Percentiles rank a stretch among this genome's conserved stretches.
These are phyloP conservation scores for Mucor sp. DNA, from an alignment of 371 early-diverging fungal species.

Conservation along the genomic window DNA sequence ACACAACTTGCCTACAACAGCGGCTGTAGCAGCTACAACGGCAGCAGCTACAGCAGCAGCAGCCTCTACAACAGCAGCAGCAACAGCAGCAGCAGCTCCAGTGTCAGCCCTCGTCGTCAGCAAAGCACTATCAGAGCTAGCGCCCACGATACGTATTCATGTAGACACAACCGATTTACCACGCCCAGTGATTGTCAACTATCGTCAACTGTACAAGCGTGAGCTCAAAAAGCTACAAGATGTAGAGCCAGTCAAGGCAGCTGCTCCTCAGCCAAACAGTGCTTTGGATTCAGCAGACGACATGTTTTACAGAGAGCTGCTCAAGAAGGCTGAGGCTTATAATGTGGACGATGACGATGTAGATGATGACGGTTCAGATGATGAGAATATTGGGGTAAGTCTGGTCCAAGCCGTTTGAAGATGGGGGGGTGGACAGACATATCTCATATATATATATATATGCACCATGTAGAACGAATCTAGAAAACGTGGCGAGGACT, in stretches of 20 bases:
- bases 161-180: constrained; percentile 10
- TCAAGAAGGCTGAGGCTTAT: constrained; percentile 25
- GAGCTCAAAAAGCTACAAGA: constrained; percentile 9
- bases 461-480: background rate
- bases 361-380: constrained; percentile 8
- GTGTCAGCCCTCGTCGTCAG: background rate
- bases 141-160: constrained; percentile 63
- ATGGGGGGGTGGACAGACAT: background rate
- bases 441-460: background rate
- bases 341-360: constrained; percentile 13
- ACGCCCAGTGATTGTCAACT: constrained; percentile 23
- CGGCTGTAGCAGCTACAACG: background rate
- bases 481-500: constrained; percentile 23
- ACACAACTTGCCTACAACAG: background rate
- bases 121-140: background rate
- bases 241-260: background rate
- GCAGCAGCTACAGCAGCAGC: background rate
- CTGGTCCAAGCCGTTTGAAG: no score
- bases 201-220: constrained; percentile 21
- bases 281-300: constrained; percentile 9
- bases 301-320: constrained; percentile 16
- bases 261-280: background rate
- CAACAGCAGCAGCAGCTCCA: background rate
- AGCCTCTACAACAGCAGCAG: background rate
- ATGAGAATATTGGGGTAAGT: constrained; percentile 4